Percentiles rank a stretch among this genome's conserved stretches.
These are phyloP conservation scores for Silene conica DNA, from an alignment of 148 eudicot species.

Conservation along the genomic window DNA sequence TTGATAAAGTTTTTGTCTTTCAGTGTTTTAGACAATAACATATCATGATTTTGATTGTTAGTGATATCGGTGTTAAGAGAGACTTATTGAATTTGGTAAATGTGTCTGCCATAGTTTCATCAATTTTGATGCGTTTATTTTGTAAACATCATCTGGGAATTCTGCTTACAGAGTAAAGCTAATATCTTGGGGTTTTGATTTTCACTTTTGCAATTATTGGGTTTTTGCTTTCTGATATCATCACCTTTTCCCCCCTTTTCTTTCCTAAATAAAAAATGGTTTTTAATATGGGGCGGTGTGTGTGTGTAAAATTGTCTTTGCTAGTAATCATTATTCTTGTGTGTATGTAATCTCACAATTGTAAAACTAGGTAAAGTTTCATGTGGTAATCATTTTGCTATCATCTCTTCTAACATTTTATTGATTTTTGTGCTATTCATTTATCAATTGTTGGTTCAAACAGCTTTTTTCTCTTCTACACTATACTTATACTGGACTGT, in stretches of 20 bases:
- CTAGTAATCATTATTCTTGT: constrained; percentile 24
- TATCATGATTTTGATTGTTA: no score
- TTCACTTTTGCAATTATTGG: constrained; percentile 12
- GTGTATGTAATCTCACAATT: neutral
- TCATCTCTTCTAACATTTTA: constrained; percentile 14
- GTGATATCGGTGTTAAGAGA: no score
- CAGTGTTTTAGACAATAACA: neutral
- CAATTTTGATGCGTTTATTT: neutral
- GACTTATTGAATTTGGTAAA: neutral
- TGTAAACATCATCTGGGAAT: neutral
- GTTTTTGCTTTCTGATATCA: neutral
- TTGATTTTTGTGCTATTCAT: constrained; percentile 5
- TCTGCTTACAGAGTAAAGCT: neutral
- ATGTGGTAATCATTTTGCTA: constrained; percentile 21
- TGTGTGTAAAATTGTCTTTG: neutral
- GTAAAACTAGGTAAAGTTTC: neutral
- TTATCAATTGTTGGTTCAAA: constrained; percentile 9
- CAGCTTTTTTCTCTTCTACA: neutral
- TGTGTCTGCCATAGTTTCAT: neutral
- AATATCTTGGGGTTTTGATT: constrained; percentile 9
- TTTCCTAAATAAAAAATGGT: neutral
- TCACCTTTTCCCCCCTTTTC: neutral
- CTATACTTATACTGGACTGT: neutral
- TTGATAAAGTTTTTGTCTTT: neutral
- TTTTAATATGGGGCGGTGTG: constrained; percentile 13